Base-by-base conservation (phyloP, 352 stramenopile species). In the Aphanomyces stellatus region DNA sequence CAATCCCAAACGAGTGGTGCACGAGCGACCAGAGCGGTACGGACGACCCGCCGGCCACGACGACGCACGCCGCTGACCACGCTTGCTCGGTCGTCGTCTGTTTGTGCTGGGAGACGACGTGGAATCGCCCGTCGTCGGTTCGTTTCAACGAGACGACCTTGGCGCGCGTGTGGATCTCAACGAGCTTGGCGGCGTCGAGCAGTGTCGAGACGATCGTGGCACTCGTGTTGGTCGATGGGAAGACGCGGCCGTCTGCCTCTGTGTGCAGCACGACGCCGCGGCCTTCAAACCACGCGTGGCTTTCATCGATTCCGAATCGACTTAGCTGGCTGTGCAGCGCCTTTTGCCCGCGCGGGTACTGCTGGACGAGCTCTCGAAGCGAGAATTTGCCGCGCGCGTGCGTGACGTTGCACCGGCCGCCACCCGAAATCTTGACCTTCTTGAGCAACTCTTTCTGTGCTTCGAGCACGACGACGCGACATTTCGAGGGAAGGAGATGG, bases 241-340 rank as follows among this genome's bases (percentile, higher is more conserved):
- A 96, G 75, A 95, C 92, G 22, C 88, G 77, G 30, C 88, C 88
- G 75, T 96, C 88, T 6, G 40, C 49, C 70, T 96, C 88, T 25
- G 81, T 91, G 67, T 96, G 94, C 4, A 95, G 69, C 51, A 37
- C 10, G 0, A 90, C 76, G 33, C 78, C 81, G 17, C 71, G 65
- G 43, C 49, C 68, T 63, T 72, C 70, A 60, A 90, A 90, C 78
- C 78, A 90, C 27, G 53, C 51, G 31, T 76, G 76, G 4, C 74
- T 71, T 46, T 87, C 76, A 2, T 69, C 62, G 0, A 78, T 76
- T 4, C 77, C 80, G 62, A 93, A 93, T 34, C 71, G 66, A 59
- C 74, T 87, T 53, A 82, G 81, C 15, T 88, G 35, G 11, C 86
- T 83, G 22, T 73, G 74, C 13, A 96, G 70, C 69, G 93, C 78